Evolutionary conservation across 495 filamentous ascomycete species (phyloP), one percentile per base, ranked within the genome.

Genomic region (Tuber magnatum): DNA sequence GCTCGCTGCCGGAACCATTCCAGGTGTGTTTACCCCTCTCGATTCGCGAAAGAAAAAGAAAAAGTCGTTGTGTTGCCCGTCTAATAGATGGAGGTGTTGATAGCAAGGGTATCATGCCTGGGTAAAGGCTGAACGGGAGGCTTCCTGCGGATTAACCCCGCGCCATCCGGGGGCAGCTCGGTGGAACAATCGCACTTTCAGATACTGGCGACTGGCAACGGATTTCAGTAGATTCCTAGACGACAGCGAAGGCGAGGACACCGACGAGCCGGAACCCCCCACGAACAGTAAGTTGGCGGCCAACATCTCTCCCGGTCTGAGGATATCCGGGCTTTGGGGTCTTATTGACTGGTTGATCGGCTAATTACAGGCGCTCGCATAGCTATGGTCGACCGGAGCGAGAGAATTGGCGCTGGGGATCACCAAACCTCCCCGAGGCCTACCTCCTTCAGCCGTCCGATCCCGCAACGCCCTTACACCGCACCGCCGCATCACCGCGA

Each of bases 141-240:
- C 77, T 18, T 61, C 78, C 22, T 61, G 40, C 16, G 65, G 69
- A 65, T 51, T 22, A 51, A 61, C 71, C 5, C 65, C 70, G 18
- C 77, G 77, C 38, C 75, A 73, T 24, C 71, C 71, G 38, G 74
- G 48, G 18, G 78, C 80, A 44, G 71, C 78, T 24, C 72, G 75
- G 38, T 81, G 77, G 75, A 81, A 81, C 42, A 81, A 81, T 61
- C 79, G 79, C 56, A 80, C 73, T 18, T 22, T 81, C 18, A 69
- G 78, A 40, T 81, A 48, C 71, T 81, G 79, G 79, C 78, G 74
- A 68, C 72, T 81, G 20, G 73, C 78, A 1, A 81, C 79, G 16
- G 79, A 81, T 61, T 78, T 77, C 35, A 70, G 65, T 32, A 69
- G 79, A 56, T 81, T 81, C 44, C 43, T 38, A 32, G 75, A 65